Conservation (phyloP, 164 flowering plant genomes). For the Berberis thunbergii region DNA sequence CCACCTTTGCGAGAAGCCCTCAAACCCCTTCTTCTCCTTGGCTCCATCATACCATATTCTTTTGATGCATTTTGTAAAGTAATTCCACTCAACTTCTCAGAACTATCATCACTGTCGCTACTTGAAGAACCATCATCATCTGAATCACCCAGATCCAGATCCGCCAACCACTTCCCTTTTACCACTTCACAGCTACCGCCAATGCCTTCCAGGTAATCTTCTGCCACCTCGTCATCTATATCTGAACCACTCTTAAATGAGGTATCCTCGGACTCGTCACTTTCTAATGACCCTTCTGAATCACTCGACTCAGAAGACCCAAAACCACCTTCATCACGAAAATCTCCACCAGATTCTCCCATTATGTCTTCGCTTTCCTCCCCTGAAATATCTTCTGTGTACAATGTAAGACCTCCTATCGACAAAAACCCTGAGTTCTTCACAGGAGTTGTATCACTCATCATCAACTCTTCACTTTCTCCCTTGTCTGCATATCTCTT, state of each 20-base stretch:
- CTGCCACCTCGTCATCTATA: constrained; percentile 68
- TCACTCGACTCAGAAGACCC: constrained; percentile 22
- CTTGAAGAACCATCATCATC: constrained; percentile 38
- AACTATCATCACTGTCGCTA: constrained; percentile 35
- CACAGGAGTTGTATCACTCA: constrained; percentile 13
- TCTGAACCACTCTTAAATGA: constrained; percentile 48
- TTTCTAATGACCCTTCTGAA: constrained; percentile 25
- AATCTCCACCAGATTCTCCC: constrained; percentile 21
- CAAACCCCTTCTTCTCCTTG: constrained; percentile 26
- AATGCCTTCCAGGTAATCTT: constrained; percentile 83
- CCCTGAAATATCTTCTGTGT: constrained; percentile 60
- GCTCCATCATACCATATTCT: constrained; percentile 59
- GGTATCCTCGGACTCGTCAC: constrained; percentile 19
- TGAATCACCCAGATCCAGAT: constrained; percentile 24
- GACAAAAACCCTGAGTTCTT: constrained; percentile 68
- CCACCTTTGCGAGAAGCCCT: constrained; percentile 6
- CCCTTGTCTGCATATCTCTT: constrained; percentile 7
- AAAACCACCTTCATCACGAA: constrained; percentile 22
- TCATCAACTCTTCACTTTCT: constrained; percentile 12
- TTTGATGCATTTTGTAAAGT: constrained; percentile 59
- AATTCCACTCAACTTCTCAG: constrained; percentile 45
- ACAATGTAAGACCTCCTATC: constrained; percentile 67
- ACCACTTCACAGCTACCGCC: constrained; percentile 53
- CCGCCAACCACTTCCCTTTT: constrained; percentile 42
- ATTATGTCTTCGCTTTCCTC: constrained; percentile 36